A percentile compares a stretch with the other conserved stretches of the same genome.
phyloP scores from a whole-genome alignment of 352 stramenopile genomes.

The Phytophthora vignae region DNA sequence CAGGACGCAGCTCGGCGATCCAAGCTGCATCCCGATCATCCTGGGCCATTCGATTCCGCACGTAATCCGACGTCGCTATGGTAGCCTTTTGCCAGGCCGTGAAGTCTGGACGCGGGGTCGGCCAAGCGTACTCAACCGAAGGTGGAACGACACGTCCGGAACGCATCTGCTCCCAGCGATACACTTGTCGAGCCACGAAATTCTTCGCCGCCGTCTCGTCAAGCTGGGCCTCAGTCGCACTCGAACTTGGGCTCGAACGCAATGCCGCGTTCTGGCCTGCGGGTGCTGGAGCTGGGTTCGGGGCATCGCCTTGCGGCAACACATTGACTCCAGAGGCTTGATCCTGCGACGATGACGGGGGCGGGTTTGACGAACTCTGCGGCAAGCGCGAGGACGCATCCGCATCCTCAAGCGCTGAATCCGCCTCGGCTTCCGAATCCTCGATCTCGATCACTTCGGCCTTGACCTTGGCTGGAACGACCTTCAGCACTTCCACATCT shows the following conservation, averaged over 20 bases:
- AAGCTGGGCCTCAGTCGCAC: no score
- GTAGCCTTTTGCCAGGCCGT: background rate
- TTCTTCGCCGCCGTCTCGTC: no score
- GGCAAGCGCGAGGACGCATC: no score
- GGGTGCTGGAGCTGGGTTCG: background rate
- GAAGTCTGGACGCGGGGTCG: background rate
- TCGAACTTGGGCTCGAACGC: no score
- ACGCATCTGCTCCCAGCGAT: constrained; percentile 1
- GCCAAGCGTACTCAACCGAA: background rate
- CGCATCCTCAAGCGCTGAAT: no score
- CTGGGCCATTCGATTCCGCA: background rate
- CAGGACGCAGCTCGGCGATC: background rate
- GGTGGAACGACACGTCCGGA: background rate
- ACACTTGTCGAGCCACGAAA: no score
- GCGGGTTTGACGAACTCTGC: background rate
- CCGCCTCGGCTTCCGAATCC: no score
- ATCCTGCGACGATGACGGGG: background rate
- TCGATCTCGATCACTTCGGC: no score
- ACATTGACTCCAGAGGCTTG: background rate
- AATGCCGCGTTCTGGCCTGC: no score
- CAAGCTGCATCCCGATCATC: background rate
- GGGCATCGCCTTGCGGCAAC: background rate
- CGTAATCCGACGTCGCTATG: background rate
- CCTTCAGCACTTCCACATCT: no score
- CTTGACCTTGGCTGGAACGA: no score